These are phyloP conservation scores for Aschersonia sp. DNA, from an alignment of 2,329 filamentous ascomycete genomes.

Conservation along the genomic window DNA sequence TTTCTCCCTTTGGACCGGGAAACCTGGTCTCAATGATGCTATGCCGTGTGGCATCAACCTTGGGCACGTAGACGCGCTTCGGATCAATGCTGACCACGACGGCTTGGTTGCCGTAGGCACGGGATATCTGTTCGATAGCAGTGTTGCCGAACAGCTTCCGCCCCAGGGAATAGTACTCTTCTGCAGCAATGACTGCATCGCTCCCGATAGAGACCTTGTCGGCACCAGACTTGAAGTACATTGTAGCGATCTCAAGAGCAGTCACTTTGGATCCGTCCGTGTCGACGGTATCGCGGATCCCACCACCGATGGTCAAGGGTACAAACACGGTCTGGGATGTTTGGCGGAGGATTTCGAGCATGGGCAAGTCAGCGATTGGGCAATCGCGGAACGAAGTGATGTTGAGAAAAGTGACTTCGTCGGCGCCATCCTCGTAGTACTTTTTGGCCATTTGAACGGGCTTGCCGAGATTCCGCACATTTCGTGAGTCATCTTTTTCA, in stretches of 20 bases:
- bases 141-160: conserved; percentile 62
- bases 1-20: conserved; percentile 62
- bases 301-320: conserved; percentile 86
- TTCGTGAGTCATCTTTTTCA: conserved; percentile 55
- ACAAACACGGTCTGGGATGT: conserved; percentile 91
- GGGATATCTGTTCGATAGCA: conserved; percentile 88
- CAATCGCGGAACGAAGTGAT: conserved; percentile 97
- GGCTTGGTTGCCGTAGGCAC: conserved; percentile 89
- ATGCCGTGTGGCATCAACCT: conserved; percentile 57
- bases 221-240: conserved; percentile 95
- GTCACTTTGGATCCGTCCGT: conserved; percentile 75
- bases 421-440: conserved; percentile 93
- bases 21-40: conserved; percentile 53
- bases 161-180: conserved; percentile 69
- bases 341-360: conserved; percentile 82
- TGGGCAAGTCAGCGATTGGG: conserved; percentile 79
- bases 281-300: conserved; percentile 86
- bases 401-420: conserved; percentile 95
- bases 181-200: conserved; percentile 83
- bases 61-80: conserved; percentile 74
- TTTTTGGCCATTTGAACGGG: conserved; percentile 85
- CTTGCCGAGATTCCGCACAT: conserved; percentile 86
- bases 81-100: conserved; percentile 94
- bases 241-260: conserved; percentile 80
- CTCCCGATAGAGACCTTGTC: conserved; percentile 97